Evolutionary conservation across 2,329 filamentous ascomycete genomes (phyloP).

Genomic region (Neopestalotiopsis clavispora): DNA sequence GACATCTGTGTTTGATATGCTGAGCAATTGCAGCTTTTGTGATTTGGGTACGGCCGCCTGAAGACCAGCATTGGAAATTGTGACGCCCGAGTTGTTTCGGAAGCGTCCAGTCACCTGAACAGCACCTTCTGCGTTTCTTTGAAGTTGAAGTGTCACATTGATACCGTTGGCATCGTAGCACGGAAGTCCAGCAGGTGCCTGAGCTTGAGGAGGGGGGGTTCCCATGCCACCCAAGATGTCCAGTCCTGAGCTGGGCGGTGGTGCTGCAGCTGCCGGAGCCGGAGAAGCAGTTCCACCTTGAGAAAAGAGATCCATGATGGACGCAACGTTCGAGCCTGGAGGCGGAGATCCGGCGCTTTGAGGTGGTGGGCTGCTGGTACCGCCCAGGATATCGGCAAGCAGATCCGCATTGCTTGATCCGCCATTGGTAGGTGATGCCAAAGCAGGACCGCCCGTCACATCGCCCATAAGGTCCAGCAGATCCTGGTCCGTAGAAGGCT

Average conservation of each 20-base stretch:
- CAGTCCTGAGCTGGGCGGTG: slow-evolving; percentile 49
- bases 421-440: slow-evolving; percentile 57
- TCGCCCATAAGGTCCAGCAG: slow-evolving; percentile 93
- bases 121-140: slow-evolving; percentile 78
- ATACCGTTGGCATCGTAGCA: slow-evolving; percentile 90
- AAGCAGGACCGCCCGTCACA: slow-evolving; percentile 60
- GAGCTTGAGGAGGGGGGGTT: slow-evolving; percentile 54
- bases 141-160: slow-evolving; percentile 79
- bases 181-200: slow-evolving; percentile 60
- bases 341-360: slow-evolving; percentile 52
- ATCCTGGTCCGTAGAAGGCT: slow-evolving; percentile 84
- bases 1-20: slow-evolving; percentile 82
- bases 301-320: slow-evolving; percentile 91
- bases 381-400: slow-evolving; percentile 88
- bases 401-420: slow-evolving; percentile 80
- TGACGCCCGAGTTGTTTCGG: slow-evolving; percentile 71
- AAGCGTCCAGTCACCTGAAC: slow-evolving; percentile 87
- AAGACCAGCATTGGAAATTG: slow-evolving; percentile 76
- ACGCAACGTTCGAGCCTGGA: slow-evolving; percentile 62
- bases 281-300: slow-evolving; percentile 47
- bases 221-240: slow-evolving; percentile 56
- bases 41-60: slow-evolving; percentile 97
- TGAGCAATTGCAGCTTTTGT: slow-evolving; percentile 90
- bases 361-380: slow-evolving; percentile 60
- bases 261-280: slow-evolving; percentile 45